Base-by-base conservation (phyloP, 2,329 filamentous ascomycete genomes). In the Biscogniauxia marginata region DNA sequence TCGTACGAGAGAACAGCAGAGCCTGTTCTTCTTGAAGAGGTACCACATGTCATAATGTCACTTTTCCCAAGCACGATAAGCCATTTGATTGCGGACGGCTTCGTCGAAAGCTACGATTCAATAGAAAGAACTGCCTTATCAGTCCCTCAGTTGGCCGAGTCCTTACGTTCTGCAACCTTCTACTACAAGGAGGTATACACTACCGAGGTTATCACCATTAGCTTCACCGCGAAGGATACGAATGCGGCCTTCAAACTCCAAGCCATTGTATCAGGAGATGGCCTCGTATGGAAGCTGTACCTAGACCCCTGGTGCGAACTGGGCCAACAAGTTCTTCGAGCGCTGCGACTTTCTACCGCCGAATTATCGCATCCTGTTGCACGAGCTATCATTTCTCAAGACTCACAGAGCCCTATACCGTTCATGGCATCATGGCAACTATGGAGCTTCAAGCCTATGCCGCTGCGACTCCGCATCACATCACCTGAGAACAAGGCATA, bases 241-340 rank as follows among this genome's bases (percentile, higher is more conserved):
- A 21, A 57, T 24, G 24, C 56, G 4, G 24, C 55, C 2, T 65
- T 70, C n/a, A 44, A 61, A 5, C 43, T 70, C 19, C 58, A 58
- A 24, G 57, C 61, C 5, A 52, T 52, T 23, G 24, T 65, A 8
- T 60, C 54, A 16, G 58, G 57, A 3, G 16, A 47, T 13, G 62
- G 54, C 1, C 30, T 67, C 18, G 54, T 46, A 39, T 68, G 65
- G 65, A 61, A 64, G 51, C 46, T 67, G 9, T 61, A 61, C 47
- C 51, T 66, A 7, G 56, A 65, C 46, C 30, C 56, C 2, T 64
- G 61, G 52, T 57, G 51, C 8, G 21, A 45, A 0, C 13, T 46
- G 18, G 61, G 54, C 7, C 22, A 48, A 3, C 8, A 47, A 39
- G 9, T 16, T 9, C 30, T 39, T 16, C 9, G 13, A 39, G 13